Base-by-base conservation (phyloP, 2,329 filamentous ascomycete genomes). In the Exutisphaerella laricina region DNA sequence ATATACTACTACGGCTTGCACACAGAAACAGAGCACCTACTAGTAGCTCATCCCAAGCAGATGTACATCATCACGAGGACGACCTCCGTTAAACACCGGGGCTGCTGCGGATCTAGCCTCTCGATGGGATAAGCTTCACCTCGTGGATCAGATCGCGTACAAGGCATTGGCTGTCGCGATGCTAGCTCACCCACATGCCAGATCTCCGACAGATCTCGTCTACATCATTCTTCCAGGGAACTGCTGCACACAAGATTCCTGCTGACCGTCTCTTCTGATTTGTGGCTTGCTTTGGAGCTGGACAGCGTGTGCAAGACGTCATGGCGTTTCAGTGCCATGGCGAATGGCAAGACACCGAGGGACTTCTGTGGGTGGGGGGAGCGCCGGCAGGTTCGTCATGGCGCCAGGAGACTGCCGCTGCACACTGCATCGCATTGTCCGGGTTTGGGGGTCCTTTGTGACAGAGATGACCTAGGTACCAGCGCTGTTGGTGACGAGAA, bases 161-260 rank as follows among this genome's bases (percentile, higher is more conserved):
- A n/a, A 23, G 14, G 10, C 16, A 35, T 35, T 35, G 33, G 30
- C 5, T 18, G 20, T 4, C 20, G 13, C n/a, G n/a, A 35, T 23
- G n/a, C 17, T 23, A 22, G 33, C 33, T 21, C 14, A 6, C 18
- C 20, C 33, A 21, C 33, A 35, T n/a, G 17, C 33, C 17, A 21
- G 33, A 35, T 35, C 33, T 35, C 33, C 16, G 20, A 23, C 10
- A 23, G 12, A 14, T 35, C 9, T 35, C 33, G 14, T 22, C 33
- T 12, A 35, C 33, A 35, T 35, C 33, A 23, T 35, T 4, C 33
- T 23, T n/a, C 9, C 33, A 35, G 17, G 33, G 8, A 23, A 7
- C 23, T 26, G 6, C 23, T 12, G 23, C 12, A 12, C 23, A 6
- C 6, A 26, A 26, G 23, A 26, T 12, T 26, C 23, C 6, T 26